Base-by-base conservation (phyloP, 345 rosid species). In the Brassica incana region DNA sequence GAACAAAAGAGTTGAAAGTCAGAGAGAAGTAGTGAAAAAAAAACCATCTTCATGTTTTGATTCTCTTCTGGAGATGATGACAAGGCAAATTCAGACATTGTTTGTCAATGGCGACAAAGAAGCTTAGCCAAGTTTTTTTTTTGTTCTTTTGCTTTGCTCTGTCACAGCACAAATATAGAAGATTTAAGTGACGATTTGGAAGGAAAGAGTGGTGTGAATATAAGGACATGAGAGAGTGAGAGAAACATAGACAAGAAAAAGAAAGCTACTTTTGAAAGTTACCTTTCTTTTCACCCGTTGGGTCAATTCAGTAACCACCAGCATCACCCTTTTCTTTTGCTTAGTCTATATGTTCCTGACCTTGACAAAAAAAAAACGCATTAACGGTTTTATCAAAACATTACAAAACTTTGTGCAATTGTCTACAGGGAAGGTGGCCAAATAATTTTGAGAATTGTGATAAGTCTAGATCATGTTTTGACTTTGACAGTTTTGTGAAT, bases 201-300 rank as follows among this genome's bases (percentile, higher is more conserved):
- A 84, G 70, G 81, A 1, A 76, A 84, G 82, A 82, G 88, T 80
- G 92, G 90, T 86, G 89, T 86, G 90, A 85, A 79, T 85, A 80
- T 78, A 87, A 90, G 38, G 78, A 71, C 61, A 45, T 48, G 60
- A 69, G 43, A 63, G 61, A 70, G 33, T 50, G 61, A 70, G 62
- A 71, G 29, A 73, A 36, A 45, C 12, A 72, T 20, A 67, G 78
- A 72, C 75, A 77, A 73, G 63, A 27, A 50, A 40, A 20, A 56
- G 2, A 73, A 84, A 86, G 84, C 83, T 29, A 52, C 84, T 86
- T 87, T 88, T 45, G 81, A 85, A 86, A 74, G 78, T 77, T 72
- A 75, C 52, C 73, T 58, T 76, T 75, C 76, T 65, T 87, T 84
- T 78, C 71, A 67, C 58, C 81, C 70, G 20, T 75, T 65, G 64